These are phyloP conservation scores for Phragmites australis DNA, from an alignment of 176 grass and related monocot genomes.

Conservation along the genomic window DNA sequence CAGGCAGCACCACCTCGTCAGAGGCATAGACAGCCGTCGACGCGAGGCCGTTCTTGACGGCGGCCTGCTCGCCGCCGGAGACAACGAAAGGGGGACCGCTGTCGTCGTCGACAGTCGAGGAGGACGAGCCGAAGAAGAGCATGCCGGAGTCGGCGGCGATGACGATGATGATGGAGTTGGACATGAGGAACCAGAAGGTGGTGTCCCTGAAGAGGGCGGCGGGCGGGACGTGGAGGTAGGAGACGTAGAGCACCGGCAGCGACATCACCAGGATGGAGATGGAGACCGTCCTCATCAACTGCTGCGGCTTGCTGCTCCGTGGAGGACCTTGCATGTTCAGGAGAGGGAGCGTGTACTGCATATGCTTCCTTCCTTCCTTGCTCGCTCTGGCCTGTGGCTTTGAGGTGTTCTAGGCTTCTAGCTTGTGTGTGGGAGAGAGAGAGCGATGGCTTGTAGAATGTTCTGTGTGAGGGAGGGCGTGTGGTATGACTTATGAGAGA, in stretches of 20 bases:
- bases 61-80: neutral
- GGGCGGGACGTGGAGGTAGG: slow-evolving; percentile 80
- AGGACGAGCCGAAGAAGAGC: slow-evolving; percentile 54
- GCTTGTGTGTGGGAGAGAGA: neutral
- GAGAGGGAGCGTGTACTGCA: slow-evolving; percentile 39
- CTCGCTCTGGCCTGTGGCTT: neutral
- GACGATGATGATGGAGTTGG: slow-evolving; percentile 90
- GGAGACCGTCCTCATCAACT: slow-evolving; percentile 55
- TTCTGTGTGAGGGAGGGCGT: slow-evolving; percentile 10
- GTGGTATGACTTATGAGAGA: slow-evolving; percentile 16
- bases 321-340: slow-evolving; percentile 35
- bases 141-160: slow-evolving; percentile 80
- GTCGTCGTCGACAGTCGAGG: neutral
- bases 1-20: slow-evolving; percentile 5
- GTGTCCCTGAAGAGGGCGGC: slow-evolving; percentile 78
- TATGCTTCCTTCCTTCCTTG: slow-evolving; percentile 5
- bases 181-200: slow-evolving; percentile 99
- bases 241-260: slow-evolving; percentile 82
- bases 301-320: neutral
- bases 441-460: slow-evolving; percentile 10
- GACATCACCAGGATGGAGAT: slow-evolving; percentile 80
- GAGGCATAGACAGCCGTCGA: neutral
- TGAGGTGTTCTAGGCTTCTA: neutral
- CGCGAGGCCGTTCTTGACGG: neutral
- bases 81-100: slow-evolving; percentile 14